Base-by-base conservation (phyloP, 495 filamentous ascomycete genomes). In the Barbatosphaeria neglecta region DNA sequence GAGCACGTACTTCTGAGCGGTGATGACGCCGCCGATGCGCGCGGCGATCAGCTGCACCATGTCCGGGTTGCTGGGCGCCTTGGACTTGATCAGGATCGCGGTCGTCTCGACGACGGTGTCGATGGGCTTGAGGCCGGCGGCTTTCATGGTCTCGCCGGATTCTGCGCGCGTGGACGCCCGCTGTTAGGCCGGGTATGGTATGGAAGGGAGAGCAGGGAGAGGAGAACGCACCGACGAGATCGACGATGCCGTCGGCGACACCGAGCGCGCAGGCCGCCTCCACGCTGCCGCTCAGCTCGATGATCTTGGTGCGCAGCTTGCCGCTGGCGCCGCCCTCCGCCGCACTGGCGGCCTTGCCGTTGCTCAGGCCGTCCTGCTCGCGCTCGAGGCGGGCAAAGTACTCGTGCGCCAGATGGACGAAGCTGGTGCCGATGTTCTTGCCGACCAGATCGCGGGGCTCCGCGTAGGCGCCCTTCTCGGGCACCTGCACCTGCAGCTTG, bases 121-220 rank as follows among this genome's bases (percentile, higher is more conserved):
- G 58, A 98, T 95, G 50, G 93, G 79, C 64, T 92, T 93, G 37
- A 98, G 74, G n/a, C 93, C 93, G 27, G 90, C 90, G 2, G 89
- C 92, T 57, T 83, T 87, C 92, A 98, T 98, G 10, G 92, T 98
- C 59, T 96, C 90, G 41, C 92, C 92, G 31, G 92, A 98, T 77
- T 98, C 92, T 95, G 49, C 4, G 24, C n/a, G n/a, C n/a, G 31
- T 6, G 10, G 37, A 41, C 17, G n/a, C 49, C 20, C 49, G 47
- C 46, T 17, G 27, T 41, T 20, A 10, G 2, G 5, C 49, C 20
- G 22, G 37, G 16, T 6, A 13, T 28, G 25, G 19, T 25, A 22
- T 41, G 22, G 23, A 23, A 24, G 18, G 41, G 18, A 20, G 33
- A 17, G 27, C 0, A n/a, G 23, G 43, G 40, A 28, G 18, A 16